phyloP scores from a whole-genome alignment of 106 monocot species.

The Amphibolis antarctica region DNA sequence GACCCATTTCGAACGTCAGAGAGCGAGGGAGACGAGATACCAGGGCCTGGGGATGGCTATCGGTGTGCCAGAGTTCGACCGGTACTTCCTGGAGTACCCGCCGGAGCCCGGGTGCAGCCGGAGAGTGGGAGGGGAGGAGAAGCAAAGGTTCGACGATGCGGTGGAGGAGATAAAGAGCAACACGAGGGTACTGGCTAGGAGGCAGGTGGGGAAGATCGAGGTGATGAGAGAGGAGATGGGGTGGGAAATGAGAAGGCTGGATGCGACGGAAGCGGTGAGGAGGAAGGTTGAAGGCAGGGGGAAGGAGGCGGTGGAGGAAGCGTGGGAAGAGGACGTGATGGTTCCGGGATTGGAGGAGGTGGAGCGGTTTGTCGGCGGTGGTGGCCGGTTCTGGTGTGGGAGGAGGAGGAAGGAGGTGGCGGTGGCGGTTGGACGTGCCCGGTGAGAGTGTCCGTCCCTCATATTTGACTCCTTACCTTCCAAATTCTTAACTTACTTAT shows the following conservation, averaged over 20 bases:
- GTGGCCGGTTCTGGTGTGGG: background rate
- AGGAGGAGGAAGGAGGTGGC: too few relatives aligned
- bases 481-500: too few relatives aligned
- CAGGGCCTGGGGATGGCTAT: slow-evolving; percentile 54
- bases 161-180: slow-evolving; percentile 55
- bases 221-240: slow-evolving; percentile 32
- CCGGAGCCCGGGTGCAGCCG: background rate
- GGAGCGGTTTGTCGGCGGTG: background rate
- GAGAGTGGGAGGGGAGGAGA: background rate
- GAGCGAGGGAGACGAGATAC: slow-evolving; percentile 20
- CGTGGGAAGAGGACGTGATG: slow-evolving; percentile 14
- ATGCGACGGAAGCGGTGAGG: slow-evolving; percentile 41
- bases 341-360: slow-evolving; percentile 3
- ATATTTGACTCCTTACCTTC: too few relatives aligned
- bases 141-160: slow-evolving; percentile 13
- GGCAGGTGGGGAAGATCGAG: slow-evolving; percentile 64
- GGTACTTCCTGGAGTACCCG: slow-evolving; percentile 24
- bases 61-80: slow-evolving; percentile 65
- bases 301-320: background rate
- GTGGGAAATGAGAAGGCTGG: slow-evolving; percentile 43
- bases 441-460: too few relatives aligned
- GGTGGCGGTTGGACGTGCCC: too few relatives aligned
- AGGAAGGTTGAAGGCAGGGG: slow-evolving; percentile 21
- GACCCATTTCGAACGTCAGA: slow-evolving; percentile 26
- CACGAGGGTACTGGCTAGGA: slow-evolving; percentile 68